Evolutionary conservation across 805 yeast species (phyloP).

Genomic region (Suhomyces tanzawaensis): DNA sequence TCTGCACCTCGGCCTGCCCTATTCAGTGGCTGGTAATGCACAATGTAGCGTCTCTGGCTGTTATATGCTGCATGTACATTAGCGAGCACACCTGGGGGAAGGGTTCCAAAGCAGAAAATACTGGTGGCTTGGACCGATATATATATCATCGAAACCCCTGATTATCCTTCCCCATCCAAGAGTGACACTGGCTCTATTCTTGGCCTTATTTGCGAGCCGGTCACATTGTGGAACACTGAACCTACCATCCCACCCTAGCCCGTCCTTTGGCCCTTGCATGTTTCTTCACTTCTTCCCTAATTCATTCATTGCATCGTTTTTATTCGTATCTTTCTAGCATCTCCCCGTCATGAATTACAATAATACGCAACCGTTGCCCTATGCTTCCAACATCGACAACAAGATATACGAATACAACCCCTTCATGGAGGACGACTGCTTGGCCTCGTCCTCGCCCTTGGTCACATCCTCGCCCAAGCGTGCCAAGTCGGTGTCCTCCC

Average conservation of each 20-base stretch:
- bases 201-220: not conserved
- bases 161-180: not conserved
- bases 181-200: not conserved
- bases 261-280: slow-evolving; percentile 15
- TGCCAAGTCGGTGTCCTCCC: slow-evolving; percentile 12
- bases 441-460: not conserved
- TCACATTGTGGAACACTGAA: not conserved
- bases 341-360: slow-evolving; percentile 12
- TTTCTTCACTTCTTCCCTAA: slow-evolving; percentile 2
- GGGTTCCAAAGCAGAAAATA: not conserved
- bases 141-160: not conserved
- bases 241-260: slow-evolving; percentile 24
- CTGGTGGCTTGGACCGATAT: not conserved
- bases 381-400: slow-evolving; percentile 16
- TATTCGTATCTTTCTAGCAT: slow-evolving; percentile 5
- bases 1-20: not conserved
- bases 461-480: slow-evolving; percentile 11
- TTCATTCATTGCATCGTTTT: not conserved
- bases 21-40: not conserved
- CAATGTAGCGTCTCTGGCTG: not conserved
- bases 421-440: slow-evolving; percentile 5
- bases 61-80: not conserved
- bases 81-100: not conserved
- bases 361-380: slow-evolving; percentile 26
- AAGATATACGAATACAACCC: slow-evolving; percentile 23